A percentile compares a stretch with the other conserved stretches of the same genome.
Evolutionary conservation across 495 filamentous ascomycete genomes (phyloP).

Genomic region (Delitschia confertaspora): DNA sequence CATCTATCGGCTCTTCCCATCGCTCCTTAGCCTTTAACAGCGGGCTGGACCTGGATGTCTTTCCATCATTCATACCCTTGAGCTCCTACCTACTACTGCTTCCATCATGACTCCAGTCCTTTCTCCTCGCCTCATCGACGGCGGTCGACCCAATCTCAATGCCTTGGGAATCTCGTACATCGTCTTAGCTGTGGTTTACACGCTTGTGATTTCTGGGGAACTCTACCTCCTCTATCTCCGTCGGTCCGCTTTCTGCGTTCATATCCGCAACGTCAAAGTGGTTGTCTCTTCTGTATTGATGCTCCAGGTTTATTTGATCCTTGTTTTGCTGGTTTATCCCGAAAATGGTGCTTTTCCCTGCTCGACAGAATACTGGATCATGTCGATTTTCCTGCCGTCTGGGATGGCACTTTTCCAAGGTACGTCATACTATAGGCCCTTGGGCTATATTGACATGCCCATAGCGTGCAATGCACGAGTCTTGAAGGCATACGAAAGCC

Average conservation of each 20-base stretch:
- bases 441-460: conserved; percentile 5
- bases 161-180: conserved; percentile 40
- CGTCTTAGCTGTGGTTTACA: conserved; percentile 46
- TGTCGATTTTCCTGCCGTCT: conserved; percentile 61
- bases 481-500: conserved; percentile 26
- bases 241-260: conserved; percentile 50
- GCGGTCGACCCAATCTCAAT: conserved; percentile 33
- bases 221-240: conserved; percentile 46
- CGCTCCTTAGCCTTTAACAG: conserved; percentile 2
- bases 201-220: conserved; percentile 43
- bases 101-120: conserved; percentile 17
- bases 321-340: conserved; percentile 52
- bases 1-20: background rate
- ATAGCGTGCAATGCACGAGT: conserved; percentile 29
- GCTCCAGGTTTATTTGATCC: conserved; percentile 56
- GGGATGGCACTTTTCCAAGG: conserved; percentile 65
- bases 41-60: conserved; percentile 10
- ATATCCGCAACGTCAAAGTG: conserved; percentile 53
- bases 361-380: conserved; percentile 59
- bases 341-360: conserved; percentile 52
- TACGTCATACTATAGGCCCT: conserved; percentile 8
- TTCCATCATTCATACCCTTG: background rate
- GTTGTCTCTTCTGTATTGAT: conserved; percentile 50
- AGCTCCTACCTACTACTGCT: background rate
- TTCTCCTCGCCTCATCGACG: conserved; percentile 9